Evolutionary conservation across 2,329 filamentous ascomycete species (phyloP).

Genomic region (Scedosporium minutisporum): DNA sequence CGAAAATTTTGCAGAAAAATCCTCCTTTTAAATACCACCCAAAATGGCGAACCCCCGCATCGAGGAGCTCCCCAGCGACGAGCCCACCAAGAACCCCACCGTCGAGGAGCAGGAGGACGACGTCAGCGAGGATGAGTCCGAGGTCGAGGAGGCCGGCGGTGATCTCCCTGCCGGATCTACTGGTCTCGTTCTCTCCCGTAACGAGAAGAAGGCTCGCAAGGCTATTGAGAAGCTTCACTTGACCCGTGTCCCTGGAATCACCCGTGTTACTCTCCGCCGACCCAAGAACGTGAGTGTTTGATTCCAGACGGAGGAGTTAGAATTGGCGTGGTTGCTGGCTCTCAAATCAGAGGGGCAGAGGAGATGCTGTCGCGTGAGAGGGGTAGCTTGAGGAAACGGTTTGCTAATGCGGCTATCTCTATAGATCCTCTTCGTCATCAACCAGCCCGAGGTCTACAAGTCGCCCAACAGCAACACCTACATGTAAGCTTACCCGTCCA

Average conservation of each 20-base stretch:
- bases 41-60: slow-evolving; percentile 96
- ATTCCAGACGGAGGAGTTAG: neutral
- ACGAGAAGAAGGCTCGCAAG: slow-evolving; percentile 99
- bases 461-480: slow-evolving; percentile 98
- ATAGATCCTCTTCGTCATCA: slow-evolving; percentile 98
- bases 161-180: slow-evolving; percentile 73
- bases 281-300: slow-evolving; percentile 86
- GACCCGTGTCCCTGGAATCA: slow-evolving; percentile 94
- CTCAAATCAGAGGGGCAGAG: neutral
- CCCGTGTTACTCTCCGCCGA: slow-evolving; percentile 91
- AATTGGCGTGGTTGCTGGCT: neutral
- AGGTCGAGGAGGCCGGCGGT: slow-evolving; percentile 71
- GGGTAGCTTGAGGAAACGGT: neutral
- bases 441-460: slow-evolving; percentile 99
- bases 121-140: slow-evolving; percentile 64
- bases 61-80: slow-evolving; percentile 92
- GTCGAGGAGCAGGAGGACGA: slow-evolving; percentile 59
- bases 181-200: slow-evolving; percentile 91
- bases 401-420: neutral
- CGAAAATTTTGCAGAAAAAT: neutral
- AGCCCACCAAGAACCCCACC: slow-evolving; percentile 70
- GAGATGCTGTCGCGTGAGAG: neutral
- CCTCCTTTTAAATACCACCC: neutral
- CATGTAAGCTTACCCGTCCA: slow-evolving; percentile 60
- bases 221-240: slow-evolving; percentile 97